Evolutionary conservation across 148 eudicot genomes (phyloP).

Genomic region (Suaeda aralocaspica): DNA sequence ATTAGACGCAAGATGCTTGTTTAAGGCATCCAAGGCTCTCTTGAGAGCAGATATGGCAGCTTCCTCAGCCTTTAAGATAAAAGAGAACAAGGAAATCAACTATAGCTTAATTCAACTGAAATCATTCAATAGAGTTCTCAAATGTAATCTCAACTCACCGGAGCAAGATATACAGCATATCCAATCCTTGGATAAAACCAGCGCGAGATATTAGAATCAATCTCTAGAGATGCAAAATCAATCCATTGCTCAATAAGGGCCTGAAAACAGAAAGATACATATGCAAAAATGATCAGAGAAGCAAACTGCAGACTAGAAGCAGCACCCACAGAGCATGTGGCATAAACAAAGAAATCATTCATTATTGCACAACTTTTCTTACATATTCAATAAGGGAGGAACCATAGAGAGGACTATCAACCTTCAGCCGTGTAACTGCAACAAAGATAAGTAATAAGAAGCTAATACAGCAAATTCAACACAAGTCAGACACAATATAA

Average conservation of each 20-base stretch:
- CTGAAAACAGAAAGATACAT: slow-evolving; percentile 20
- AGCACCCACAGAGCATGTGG: not conserved
- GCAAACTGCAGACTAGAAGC: not conserved
- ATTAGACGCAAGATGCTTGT: slow-evolving; percentile 59
- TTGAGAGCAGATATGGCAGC: slow-evolving; percentile 51
- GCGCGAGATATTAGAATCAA: slow-evolving; percentile 33
- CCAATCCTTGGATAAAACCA: slow-evolving; percentile 53
- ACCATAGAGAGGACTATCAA: slow-evolving; percentile 47
- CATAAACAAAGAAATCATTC: not conserved
- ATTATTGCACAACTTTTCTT: slow-evolving; percentile 20
- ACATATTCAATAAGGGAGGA: slow-evolving; percentile 48
- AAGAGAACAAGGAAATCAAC: not conserved
- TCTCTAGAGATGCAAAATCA: slow-evolving; percentile 56
- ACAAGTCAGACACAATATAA: slow-evolving; percentile 14
- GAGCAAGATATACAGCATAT: slow-evolving; percentile 30
- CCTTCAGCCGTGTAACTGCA: slow-evolving; percentile 45
- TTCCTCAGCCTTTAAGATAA: slow-evolving; percentile 53
- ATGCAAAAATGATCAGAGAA: not conserved
- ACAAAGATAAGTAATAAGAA: not conserved
- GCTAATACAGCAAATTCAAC: slow-evolving; percentile 2
- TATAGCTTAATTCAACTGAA: not conserved
- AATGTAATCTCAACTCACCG: slow-evolving; percentile 27
- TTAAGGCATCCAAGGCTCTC: slow-evolving; percentile 61
- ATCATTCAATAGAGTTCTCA: not conserved
- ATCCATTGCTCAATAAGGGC: slow-evolving; percentile 65